Base-by-base conservation (phyloP, 2,329 filamentous ascomycete genomes). In the Gaeumannomyces sp. region DNA sequence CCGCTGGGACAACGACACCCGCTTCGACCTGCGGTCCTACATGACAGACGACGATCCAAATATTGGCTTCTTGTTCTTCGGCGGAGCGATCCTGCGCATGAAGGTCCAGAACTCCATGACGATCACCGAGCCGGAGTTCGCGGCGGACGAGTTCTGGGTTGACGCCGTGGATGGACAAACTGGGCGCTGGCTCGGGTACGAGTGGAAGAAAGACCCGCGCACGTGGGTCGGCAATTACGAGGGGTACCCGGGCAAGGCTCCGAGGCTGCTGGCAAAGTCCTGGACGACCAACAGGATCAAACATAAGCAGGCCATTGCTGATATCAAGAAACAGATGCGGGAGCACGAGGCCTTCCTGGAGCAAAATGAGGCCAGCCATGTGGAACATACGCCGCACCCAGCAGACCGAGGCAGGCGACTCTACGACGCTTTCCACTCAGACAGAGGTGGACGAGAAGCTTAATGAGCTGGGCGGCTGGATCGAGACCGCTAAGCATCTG, bases 201-300 rank as follows among this genome's bases (percentile, higher is more conserved):
- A 38, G 27, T 61, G 33, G 29, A 31, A 2, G 11, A 19, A 25
- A 1, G 45, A 27, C 33, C 28, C 59, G 31, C 59, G 59, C 59
- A 61, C 28, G 3, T 61, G 59, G 59, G n/a, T 27, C 14, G 59
- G 59, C 59, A n/a, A 61, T 16, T 61, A 79, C 66, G 73, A 77
- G 3, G 78, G 78, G 27, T 79, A 78, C 65, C 78, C 81, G 1
- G 84, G 83, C 58, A 83, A 82, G 72, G 69, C 71, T 4, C 78
- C 73, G 16, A 67, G 73, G 61, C 59, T 61, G n/a, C 16, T 61
- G 59, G 59, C 59, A 1, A 33, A 38, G 16, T 22, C 29, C 16
- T 38, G n/a, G 16, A 61, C 59, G 16, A 38, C 29, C 16, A 61
- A 61, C 31, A 8, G 59, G 29, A 16, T 38, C 59, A 61, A 61